These are phyloP conservation scores for Epichloe elymi DNA, from an alignment of 2,329 filamentous ascomycete genomes.

Conservation along the genomic window DNA sequence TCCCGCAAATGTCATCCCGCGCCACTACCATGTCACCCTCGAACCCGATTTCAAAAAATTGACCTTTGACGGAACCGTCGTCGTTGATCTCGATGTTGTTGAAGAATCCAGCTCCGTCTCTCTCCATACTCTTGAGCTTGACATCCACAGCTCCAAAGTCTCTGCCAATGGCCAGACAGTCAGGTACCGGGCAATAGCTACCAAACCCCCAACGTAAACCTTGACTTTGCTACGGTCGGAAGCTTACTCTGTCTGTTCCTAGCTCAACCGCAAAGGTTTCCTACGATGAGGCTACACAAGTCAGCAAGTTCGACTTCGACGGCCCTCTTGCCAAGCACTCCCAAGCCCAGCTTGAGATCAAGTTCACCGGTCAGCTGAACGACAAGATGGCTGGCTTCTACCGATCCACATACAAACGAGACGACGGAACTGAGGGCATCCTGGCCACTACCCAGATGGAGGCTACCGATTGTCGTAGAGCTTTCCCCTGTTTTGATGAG, in stretches of 20 bases:
- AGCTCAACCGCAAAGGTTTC: constrained; percentile 34
- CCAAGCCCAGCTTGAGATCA: constrained; percentile 50
- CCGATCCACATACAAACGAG: constrained; percentile 79
- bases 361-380: constrained; percentile 68
- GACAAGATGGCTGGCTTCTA: constrained; percentile 98
- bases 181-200: constrained; percentile 19
- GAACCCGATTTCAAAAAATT: constrained; percentile 85
- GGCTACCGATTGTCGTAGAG: constrained; percentile 80
- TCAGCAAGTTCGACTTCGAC: constrained; percentile 67
- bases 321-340: constrained; percentile 58
- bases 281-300: constrained; percentile 69
- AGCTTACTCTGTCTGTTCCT: neutral
- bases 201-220: neutral
- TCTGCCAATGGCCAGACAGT: constrained; percentile 35
- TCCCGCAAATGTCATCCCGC: constrained; percentile 82
- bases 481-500: constrained; percentile 95
- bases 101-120: constrained; percentile 77
- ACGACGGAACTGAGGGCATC: constrained; percentile 65
- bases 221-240: neutral
- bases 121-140: constrained; percentile 76
- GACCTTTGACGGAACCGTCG: constrained; percentile 67
- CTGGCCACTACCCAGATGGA: constrained; percentile 94
- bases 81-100: constrained; percentile 75
- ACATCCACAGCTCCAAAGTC: constrained; percentile 53
- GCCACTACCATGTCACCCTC: constrained; percentile 80